Evolutionary conservation across 352 stramenopile species (phyloP), one percentile per base, ranked within the genome.

Genomic region (Phytophthora tentaculata): DNA sequence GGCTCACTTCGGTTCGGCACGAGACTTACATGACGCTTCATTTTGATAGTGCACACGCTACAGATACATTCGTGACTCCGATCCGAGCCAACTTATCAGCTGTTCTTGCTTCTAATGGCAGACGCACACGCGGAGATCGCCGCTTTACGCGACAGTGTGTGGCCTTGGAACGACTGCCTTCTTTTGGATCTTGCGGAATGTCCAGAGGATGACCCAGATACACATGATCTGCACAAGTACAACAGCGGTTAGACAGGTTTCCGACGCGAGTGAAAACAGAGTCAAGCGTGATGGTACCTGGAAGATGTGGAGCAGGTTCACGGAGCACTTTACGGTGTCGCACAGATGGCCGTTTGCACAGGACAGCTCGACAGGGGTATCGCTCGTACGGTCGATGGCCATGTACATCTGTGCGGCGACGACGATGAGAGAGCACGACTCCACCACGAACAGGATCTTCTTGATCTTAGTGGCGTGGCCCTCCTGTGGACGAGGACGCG

Each of bases 331-430:
- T 49, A 93, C 57, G 19, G 64, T 59, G 0, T 89, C 76, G 56
- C 84, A 93, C 48, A 74, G 32, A 6, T 78, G 43, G 26, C 83
- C 84, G 28, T 91, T 91, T 17, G 84, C 83, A 44, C 84, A 93
- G 1, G 73, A 77, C n/a, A 93, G 57, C 56, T 89, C 84, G 4
- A 73, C 35, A 1, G 70, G 67, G 9, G 67, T 75, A 16, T 67
- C 55, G 43, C 47, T 73, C 32, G 74, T 73, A 24, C 69, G 69
- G 28, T 61, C 53, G 28, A 87, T 68, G 3, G 70, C 80, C 35
- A 85, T 76, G 63, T 85, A 86, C 49, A 92, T 80, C 66, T 89
- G 77, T 7, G 73, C 80, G 22, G 67, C 67, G 13, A 82, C 55
- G 29, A 79, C 71, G 14, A 77, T 19, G 43, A 82, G 50, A 45